Evolutionary conservation across 768 basidiomycete species (phyloP), one percentile per base, ranked within the genome.

Genomic region (Mycena chlorophos): DNA sequence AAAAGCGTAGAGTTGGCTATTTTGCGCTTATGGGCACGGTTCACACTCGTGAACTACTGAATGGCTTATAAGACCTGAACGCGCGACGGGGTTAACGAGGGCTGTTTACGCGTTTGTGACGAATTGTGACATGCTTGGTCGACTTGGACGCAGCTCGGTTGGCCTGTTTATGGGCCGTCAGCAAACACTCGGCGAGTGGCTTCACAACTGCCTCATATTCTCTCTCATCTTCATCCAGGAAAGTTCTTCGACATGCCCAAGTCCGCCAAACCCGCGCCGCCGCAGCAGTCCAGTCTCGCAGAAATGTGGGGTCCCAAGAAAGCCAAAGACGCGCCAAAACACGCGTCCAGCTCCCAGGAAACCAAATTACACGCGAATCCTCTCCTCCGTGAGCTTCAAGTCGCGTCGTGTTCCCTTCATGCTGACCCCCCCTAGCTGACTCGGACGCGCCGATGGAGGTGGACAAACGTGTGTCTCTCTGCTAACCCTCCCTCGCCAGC

Each of bases 241-340:
- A 89, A 82, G 65, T 92, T 91, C 75, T 84, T 91, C 52, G 75
- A 78, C 55, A 88, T 91, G 87, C 88, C 91, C 0, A 79, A 78
- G 60, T 78, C 78, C 26, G 61, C 66, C n/a, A 91, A 89, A 70
- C 67, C 82, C 26, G 69, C 85, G 3, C 86, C 87, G 0, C 83
- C 86, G 5, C 89, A 90, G 55, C 91, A 94, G 68, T 77, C 89
- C n/a, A 91, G 76, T 64, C 80, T 94, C 34, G 77, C 82, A 54
- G 88, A 91, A 52, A 78, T 90, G 75, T 93, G 89, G 88, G 77
- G 75, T 10, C 75, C 72, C 63, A 81, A 81, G 70, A 78, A 69
- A 60, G 34, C 50, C 62, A 68, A 56, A 57, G 65, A 56, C 61
- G 66, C 69, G 57, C 57, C 52, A 28, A 55, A 69, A 61, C 63